Evolutionary conservation across 768 basidiomycete species (phyloP).

Genomic region (Collybia sp.): DNA sequence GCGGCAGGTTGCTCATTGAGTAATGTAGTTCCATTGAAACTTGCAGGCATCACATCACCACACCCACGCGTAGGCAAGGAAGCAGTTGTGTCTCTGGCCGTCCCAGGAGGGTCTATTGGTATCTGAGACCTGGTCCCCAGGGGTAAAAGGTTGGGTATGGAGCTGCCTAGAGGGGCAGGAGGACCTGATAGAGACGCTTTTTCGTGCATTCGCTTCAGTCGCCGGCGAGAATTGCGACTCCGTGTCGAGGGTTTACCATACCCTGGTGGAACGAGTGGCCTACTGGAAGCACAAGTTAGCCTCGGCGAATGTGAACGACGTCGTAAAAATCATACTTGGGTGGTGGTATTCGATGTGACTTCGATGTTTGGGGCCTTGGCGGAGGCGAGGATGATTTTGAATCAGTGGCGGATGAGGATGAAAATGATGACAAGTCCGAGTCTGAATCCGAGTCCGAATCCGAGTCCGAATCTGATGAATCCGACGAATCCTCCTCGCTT

Average conservation of each 20-base stretch:
- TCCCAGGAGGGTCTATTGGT: background rate
- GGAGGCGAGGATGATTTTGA: conserved; percentile 13
- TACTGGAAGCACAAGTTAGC: too few species aligned
- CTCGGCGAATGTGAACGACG: too few species aligned
- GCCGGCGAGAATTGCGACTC: conserved; percentile 5
- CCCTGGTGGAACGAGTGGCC: conserved; percentile 11
- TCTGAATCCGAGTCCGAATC: conserved; percentile 15
- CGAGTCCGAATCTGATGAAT: background rate
- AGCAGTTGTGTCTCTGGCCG: too few species aligned
- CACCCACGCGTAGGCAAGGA: too few species aligned
- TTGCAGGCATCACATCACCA: too few species aligned
- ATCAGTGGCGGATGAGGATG: conserved; percentile 18
- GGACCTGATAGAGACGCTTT: conserved; percentile 10
- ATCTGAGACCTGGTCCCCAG: conserved; percentile 22
- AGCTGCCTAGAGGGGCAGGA: conserved; percentile 21
- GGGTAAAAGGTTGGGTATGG: conserved; percentile 40
- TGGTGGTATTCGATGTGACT: background rate
- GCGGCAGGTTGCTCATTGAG: background rate
- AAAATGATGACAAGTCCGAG: conserved; percentile 24
- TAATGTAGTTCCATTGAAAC: conserved; percentile 3
- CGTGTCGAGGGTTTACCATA: conserved; percentile 11
- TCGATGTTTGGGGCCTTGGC: conserved; percentile 7
- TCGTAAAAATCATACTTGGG: conserved; percentile 10
- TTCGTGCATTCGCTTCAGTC: conserved; percentile 18
- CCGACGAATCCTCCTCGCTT: too few species aligned